A percentile compares a stretch with the other conserved stretches of the same genome.
Evolutionary conservation across 768 basidiomycete species (phyloP).

Genomic region (Naganishia kalamii): DNA sequence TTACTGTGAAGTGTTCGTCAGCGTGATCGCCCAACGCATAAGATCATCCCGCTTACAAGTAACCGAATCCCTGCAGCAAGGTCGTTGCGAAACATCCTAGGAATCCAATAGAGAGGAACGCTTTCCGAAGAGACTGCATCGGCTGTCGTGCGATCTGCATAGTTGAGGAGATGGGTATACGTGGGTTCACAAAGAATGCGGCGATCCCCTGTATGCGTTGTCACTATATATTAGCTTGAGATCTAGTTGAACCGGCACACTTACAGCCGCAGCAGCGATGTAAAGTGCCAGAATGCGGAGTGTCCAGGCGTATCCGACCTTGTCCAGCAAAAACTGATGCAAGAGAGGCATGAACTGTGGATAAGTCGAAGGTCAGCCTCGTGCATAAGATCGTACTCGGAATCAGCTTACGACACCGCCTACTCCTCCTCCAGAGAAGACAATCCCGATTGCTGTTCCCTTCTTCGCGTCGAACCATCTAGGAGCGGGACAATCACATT

Average conservation of each 20-base stretch:
- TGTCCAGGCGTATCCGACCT: conserved; percentile 25
- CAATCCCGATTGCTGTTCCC: conserved; percentile 25
- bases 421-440: conserved; percentile 30
- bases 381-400: background rate
- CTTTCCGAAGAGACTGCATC: conserved; percentile 22
- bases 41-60: conserved; percentile 26
- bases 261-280: conserved; percentile 23
- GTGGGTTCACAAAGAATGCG: conserved; percentile 28
- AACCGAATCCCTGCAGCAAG: conserved; percentile 29
- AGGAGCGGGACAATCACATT: background rate
- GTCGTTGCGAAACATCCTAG: conserved; percentile 24
- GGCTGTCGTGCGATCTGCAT: conserved; percentile 16
- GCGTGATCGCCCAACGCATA: background rate
- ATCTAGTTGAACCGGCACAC: background rate
- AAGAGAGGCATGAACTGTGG: conserved; percentile 28
- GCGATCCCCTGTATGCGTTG: conserved; percentile 19
- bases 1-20: conserved; percentile 10
- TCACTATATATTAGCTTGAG: background rate
- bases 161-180: conserved; percentile 25
- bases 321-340: conserved; percentile 19
- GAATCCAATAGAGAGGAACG: conserved; percentile 26
- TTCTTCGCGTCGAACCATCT: conserved; percentile 31
- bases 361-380: background rate
- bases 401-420: conserved; percentile 25
- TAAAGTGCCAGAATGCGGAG: conserved; percentile 22